Base-by-base conservation (phyloP, 805 yeast species). In the Clavispora phyllophila region DNA sequence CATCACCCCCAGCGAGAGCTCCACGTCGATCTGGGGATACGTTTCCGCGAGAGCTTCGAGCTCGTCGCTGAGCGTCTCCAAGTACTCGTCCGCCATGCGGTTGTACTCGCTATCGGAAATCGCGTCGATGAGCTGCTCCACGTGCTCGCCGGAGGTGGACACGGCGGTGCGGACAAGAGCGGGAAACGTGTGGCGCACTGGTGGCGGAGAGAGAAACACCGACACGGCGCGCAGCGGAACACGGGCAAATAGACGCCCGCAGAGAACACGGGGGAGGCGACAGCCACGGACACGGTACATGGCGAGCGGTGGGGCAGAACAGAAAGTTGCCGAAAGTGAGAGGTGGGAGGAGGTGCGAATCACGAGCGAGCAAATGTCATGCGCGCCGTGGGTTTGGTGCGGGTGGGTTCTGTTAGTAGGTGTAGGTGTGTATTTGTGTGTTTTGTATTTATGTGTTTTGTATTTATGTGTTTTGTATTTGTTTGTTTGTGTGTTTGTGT, bases 1-100 rank as follows among this genome's bases (percentile, higher is more conserved):
- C 64, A 93, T 63, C 8, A 93, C 97, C 7, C 99, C 99, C 50
- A 84, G 91, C 53, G 86, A 67, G 56, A 84, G 75, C 64, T 93
- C 88, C 44, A 82, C 75, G 60, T 85, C 89, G n/a, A 87, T 63
- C 24, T 77, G 76, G 4, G 87, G 85, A 39, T 62, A 61, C 3
- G 59, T 61, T 49, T 87, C 96, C 18, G 84, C 71, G 22, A 90
- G 66, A 4, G 57, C 68, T 53, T 90, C 97, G 48, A 86, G 66
- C 36, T 78, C 78, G 37, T 80, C 87, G 15, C 81, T 68, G 34
- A 93, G 63, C 1, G 63, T 50, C 53, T 91, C 97, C 40, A 93
- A 63, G 43, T 87, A 84, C 17, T 66, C 72, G 48, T 84, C 84
- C 1, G 96, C 76, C 4, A 71, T 59, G 5, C 60, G 58, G 57